Percentiles rank a stretch among this genome's conserved stretches.
These are phyloP conservation scores for Globisporangium viniferum DNA, from an alignment of 352 stramenopile species.

Conservation along the genomic window DNA sequence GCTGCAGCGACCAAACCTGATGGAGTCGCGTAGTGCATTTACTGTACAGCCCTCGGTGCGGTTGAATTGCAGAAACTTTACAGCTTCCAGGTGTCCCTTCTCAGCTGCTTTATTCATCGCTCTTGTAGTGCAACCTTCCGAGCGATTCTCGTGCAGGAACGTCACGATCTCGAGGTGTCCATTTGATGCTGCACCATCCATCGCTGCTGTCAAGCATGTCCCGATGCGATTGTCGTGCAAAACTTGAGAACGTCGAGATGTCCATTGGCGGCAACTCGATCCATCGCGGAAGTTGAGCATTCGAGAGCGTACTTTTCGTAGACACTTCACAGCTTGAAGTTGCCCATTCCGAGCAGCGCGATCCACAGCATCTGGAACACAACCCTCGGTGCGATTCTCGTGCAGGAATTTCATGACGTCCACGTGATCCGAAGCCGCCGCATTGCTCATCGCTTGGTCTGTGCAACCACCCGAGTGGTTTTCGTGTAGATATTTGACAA, in stretches of 20 bases:
- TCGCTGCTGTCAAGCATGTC: neutral
- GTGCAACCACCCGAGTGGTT: neutral
- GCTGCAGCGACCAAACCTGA: neutral
- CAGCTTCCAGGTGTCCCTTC: neutral
- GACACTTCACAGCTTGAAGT: neutral
- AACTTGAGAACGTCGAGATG: conserved; percentile 1
- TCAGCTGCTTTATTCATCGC: neutral
- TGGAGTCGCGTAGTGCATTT: neutral
- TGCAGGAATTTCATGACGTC: neutral
- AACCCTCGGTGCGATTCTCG: neutral
- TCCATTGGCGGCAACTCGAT: neutral
- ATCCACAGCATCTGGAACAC: neutral
- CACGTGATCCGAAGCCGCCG: neutral
- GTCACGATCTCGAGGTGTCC: neutral
- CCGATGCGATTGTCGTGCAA: neutral
- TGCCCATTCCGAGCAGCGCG: neutral
- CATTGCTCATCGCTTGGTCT: neutral
- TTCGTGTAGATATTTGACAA: neutral
- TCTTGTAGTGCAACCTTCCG: neutral
- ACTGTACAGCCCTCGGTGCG: neutral
- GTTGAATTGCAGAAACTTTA: neutral
- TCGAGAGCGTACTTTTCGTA: neutral
- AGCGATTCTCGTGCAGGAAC: neutral
- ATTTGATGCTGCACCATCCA: neutral
- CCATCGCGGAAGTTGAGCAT: neutral